Evolutionary conservation across 768 basidiomycete genomes (phyloP), one percentile per base, ranked within the genome.

Genomic region (Amanita rimosa): DNA sequence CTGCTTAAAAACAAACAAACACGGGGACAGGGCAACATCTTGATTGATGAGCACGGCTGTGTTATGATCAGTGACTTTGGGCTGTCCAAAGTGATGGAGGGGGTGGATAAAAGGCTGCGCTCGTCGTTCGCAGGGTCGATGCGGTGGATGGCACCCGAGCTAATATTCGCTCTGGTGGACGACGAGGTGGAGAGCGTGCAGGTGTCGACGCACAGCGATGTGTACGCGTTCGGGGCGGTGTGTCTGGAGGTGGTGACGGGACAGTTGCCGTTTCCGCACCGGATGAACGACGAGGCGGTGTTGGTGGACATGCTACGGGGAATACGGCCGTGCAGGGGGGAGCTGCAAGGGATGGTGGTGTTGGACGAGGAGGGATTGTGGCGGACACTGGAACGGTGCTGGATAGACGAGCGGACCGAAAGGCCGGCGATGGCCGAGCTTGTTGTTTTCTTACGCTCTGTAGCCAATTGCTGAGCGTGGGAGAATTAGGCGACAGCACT

Each of bases 11-110:
- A 44, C 8, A 27, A 21, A 8, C 50, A n/a, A n/a, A n/a, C n/a
- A n/a, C n/a, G 31, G 11, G 31, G 31, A 2, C 51, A 80, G 78
- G 71, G 74, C 8, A 81, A 81, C 50, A 77, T 80, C 43, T 66
- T 82, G 24, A 67, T 81, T 33, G 71, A 75, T 51, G 71, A 71
- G 37, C 62, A 67, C 7, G 78, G 78, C 10, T 58, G 62, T 27
- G 73, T 76, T 7, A 64, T 80, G 50, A 77, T 81, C 43, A 78
- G 78, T 0, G 79, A 82, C 56, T 82, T 82, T 49, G 80, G 80
- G 1, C 61, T 81, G 4, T 78, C 76, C 16, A 76, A 73, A 47
- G 76, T 80, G 46, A 66, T 75, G 42, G 76, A 75, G 53, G 78
- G 80, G 16, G 64, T 79, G 41, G 61, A 67, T 6, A 62, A 63